Evolutionary conservation across 495 filamentous ascomycete species (phyloP).

Genomic region (Aspergillus ostianus): DNA sequence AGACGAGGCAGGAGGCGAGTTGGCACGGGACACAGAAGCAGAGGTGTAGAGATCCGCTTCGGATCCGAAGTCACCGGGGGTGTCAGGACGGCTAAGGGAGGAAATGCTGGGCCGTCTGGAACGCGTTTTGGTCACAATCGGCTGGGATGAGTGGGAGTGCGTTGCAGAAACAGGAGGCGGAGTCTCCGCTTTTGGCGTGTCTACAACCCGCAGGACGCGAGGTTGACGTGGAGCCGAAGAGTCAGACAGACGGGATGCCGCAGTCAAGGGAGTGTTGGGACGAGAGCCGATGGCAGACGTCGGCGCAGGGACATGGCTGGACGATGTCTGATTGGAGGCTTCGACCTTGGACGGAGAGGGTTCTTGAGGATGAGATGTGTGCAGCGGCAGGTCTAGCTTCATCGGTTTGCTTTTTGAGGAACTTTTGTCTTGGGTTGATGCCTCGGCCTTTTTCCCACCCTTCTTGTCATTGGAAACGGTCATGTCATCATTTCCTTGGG

Average conservation of each 20-base stretch:
- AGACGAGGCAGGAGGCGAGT: conserved; percentile 73
- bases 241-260: conserved; percentile 44
- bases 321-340: conserved; percentile 15
- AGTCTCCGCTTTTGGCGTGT: conserved; percentile 68
- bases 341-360: conserved; percentile 23
- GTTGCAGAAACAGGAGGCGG: conserved; percentile 39
- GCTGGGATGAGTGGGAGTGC: conserved; percentile 39
- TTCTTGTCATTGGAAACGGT: conserved; percentile 24
- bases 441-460: conserved; percentile 11
- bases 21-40: conserved; percentile 77
- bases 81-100: conserved; percentile 68
- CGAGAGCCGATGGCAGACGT: conserved; percentile 29
- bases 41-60: conserved; percentile 78
- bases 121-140: conserved; percentile 41
- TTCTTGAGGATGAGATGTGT: conserved; percentile 20
- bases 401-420: conserved; percentile 31
- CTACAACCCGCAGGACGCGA: conserved; percentile 64
- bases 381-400: conserved; percentile 31
- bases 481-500: conserved; percentile 26
- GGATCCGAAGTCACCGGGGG: conserved; percentile 73
- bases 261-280: conserved; percentile 40
- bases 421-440: conserved; percentile 15
- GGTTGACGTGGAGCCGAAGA: conserved; percentile 47
- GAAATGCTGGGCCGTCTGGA: conserved; percentile 60
- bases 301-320: conserved; percentile 20